These are phyloP conservation scores for Triticum turgidum DNA, from an alignment of 176 grass and related monocot genomes.

Conservation along the genomic window DNA sequence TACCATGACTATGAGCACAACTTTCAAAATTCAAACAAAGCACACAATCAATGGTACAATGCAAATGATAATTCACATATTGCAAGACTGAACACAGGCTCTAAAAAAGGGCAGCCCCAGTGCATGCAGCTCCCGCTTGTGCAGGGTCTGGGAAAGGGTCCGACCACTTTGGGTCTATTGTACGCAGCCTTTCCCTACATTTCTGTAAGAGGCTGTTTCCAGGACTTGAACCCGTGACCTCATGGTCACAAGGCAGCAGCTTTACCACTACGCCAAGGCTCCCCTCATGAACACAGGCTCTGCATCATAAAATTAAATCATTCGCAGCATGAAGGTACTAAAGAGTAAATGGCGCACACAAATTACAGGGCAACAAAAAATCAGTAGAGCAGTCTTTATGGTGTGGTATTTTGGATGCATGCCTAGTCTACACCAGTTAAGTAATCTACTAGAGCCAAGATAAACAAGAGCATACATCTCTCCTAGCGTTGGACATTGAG, in stretches of 20 bases:
- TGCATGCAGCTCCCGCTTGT: no score
- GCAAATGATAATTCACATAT: neutral
- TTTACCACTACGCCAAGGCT: no score
- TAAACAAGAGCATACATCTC: constrained; percentile 33
- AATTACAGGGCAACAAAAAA: neutral
- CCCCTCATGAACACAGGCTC: neutral
- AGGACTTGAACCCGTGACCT: no score
- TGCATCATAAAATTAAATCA: neutral
- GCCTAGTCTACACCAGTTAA: constrained; percentile 22
- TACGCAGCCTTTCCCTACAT: no score
- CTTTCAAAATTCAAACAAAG: constrained; percentile 21
- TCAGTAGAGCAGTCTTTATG: neutral
- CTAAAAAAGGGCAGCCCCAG: no score
- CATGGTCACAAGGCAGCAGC: no score
- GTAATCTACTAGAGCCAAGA: neutral
- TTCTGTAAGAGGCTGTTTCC: no score
- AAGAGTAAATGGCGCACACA: neutral
- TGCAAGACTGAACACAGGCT: neutral
- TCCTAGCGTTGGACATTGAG: constrained; percentile 81
- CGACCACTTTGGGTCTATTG: no score
- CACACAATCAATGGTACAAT: neutral
- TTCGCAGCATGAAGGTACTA: constrained; percentile 7
- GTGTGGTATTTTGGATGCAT: neutral
- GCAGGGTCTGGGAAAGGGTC: no score
- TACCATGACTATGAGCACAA: neutral